A percentile compares a stretch with the other conserved stretches of the same genome.
Conservation (phyloP, 2,329 filamentous ascomycete genomes). For the Microdochium bolleyi region DNA sequence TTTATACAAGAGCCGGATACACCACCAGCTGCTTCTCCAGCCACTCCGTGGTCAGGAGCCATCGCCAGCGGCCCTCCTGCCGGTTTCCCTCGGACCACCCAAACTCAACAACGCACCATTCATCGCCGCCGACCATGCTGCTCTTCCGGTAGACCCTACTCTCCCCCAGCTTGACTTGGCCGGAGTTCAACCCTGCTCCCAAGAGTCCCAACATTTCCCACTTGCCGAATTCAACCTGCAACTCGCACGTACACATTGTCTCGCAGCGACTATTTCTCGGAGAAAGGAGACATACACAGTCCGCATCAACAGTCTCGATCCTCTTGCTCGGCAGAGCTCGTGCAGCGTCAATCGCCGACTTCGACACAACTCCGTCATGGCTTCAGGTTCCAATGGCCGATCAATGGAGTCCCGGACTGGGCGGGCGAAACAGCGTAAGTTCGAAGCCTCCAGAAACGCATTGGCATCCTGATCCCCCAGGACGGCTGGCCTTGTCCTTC, state of each 20-base stretch:
- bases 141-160: not conserved
- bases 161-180: no score
- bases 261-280: no score
- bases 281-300: not conserved
- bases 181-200: no score
- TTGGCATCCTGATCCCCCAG: constrained; percentile 5
- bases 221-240: no score
- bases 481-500: constrained; percentile 5
- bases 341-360: not conserved
- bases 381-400: constrained; percentile 29
- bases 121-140: not conserved
- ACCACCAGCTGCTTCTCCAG: not conserved
- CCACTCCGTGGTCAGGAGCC: not conserved
- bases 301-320: not conserved
- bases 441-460: constrained; percentile 3
- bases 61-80: not conserved
- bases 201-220: no score
- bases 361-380: constrained; percentile 16
- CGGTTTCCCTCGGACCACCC: not conserved
- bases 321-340: not conserved
- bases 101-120: not conserved
- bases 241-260: no score
- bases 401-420: constrained; percentile 69
- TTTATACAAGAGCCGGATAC: not conserved
- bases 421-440: constrained; percentile 76